Percentiles rank a stretch among this genome's conserved stretches.
Conservation (phyloP, 2,329 filamentous ascomycete genomes). For the Trichoderma sp. region DNA sequence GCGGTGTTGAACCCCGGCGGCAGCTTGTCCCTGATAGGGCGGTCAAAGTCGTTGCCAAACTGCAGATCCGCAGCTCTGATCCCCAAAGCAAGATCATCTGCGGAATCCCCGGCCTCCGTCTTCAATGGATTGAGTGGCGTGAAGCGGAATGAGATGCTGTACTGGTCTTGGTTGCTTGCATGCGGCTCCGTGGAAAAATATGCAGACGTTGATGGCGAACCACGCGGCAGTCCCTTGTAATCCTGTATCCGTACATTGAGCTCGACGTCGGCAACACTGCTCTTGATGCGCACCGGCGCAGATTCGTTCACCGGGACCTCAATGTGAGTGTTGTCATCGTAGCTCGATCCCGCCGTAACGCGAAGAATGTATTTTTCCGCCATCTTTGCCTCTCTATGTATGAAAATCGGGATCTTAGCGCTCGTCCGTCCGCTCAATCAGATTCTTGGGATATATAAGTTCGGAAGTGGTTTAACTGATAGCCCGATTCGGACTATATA, state of each 20-base stretch:
- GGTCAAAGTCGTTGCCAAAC: slow-evolving; percentile 94
- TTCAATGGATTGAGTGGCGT: slow-evolving; percentile 55
- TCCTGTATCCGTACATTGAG: slow-evolving; percentile 71
- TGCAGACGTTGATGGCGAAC: slow-evolving; percentile 64
- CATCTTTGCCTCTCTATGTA: slow-evolving; percentile 38
- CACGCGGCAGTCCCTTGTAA: slow-evolving; percentile 66
- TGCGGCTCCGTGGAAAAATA: slow-evolving; percentile 77
- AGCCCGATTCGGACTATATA: slow-evolving; percentile 8
- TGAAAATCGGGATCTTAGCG: not conserved
- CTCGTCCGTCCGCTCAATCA: not conserved
- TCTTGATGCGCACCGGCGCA: slow-evolving; percentile 59
- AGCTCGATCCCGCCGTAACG: slow-evolving; percentile 76
- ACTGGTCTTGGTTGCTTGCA: slow-evolving; percentile 66
- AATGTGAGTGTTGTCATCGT: slow-evolving; percentile 69
- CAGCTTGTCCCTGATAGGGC: slow-evolving; percentile 79
- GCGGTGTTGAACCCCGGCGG: slow-evolving; percentile 84
- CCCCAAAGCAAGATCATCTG: slow-evolving; percentile 33
- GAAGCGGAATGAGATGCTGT: slow-evolving; percentile 78
- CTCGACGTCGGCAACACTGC: slow-evolving; percentile 60
- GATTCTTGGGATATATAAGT: not conserved
- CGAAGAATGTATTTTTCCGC: slow-evolving; percentile 73
- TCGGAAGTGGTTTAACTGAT: slow-evolving; percentile 15
- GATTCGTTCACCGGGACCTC: slow-evolving; percentile 72
- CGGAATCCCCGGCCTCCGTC: not conserved
- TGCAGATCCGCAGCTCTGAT: slow-evolving; percentile 72